A percentile compares a stretch with the other conserved stretches of the same genome.
Conservation (phyloP, 345 rosid genomes). For the Moringa oleifera region DNA sequence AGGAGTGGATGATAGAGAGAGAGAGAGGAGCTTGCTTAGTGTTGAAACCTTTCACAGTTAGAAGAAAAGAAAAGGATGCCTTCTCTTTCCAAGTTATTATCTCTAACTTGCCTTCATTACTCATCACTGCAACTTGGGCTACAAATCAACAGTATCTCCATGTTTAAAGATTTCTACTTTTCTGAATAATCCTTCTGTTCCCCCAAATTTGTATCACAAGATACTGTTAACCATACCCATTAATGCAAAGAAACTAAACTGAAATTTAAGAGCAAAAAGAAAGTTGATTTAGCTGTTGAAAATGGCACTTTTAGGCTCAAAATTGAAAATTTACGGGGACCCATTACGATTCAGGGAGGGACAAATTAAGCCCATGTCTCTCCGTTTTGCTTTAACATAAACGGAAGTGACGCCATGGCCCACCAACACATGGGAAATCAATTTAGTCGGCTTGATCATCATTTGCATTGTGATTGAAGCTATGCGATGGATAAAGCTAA, state of each 20-base stretch:
- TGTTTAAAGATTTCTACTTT: background rate
- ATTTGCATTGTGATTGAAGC: too few species aligned
- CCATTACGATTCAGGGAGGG: too few species aligned
- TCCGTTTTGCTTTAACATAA: too few species aligned
- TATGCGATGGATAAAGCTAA: too few species aligned
- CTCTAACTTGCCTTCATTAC: background rate
- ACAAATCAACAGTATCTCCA: background rate
- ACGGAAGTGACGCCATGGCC: background rate
- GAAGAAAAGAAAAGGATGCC: conserved; percentile 52
- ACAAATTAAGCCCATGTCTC: background rate
- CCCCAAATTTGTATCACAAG: background rate
- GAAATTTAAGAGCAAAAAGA: too few species aligned
- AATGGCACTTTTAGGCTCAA: background rate
- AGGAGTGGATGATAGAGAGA: conserved; percentile 7
- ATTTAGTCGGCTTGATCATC: too few species aligned
- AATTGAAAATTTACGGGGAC: background rate
- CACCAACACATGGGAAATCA: background rate
- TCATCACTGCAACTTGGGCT: conserved; percentile 3
- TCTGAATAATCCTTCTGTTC: background rate
- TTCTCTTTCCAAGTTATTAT: conserved; percentile 20
- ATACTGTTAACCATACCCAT: too few species aligned
- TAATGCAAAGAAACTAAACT: too few species aligned
- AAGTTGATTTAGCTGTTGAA: too few species aligned
- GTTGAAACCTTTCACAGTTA: conserved; percentile 29
- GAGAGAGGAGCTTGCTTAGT: conserved; percentile 30